A percentile compares a stretch with the other conserved stretches of the same genome.
These are phyloP conservation scores for Eucalyptus curtisii DNA, from an alignment of 345 rosid genomes.

Conservation along the genomic window DNA sequence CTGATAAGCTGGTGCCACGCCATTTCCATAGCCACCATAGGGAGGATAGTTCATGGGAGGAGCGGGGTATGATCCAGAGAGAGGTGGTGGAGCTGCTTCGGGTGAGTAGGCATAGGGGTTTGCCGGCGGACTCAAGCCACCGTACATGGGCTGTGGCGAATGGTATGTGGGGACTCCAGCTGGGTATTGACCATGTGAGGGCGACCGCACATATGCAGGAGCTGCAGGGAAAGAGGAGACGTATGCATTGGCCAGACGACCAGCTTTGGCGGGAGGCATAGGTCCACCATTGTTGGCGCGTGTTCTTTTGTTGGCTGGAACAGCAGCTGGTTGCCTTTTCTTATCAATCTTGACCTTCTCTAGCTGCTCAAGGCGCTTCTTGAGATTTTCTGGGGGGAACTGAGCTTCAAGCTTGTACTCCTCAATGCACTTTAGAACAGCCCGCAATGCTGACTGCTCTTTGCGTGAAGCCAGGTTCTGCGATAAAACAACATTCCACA, in stretches of 20 bases:
- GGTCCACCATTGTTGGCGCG: constrained; percentile 86
- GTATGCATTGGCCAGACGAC: constrained; percentile 82
- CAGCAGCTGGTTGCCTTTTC: constrained; percentile 75
- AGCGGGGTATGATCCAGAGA: constrained; percentile 34
- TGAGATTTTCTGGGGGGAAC: constrained; percentile 88
- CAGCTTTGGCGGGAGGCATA: constrained; percentile 99
- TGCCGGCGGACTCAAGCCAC: constrained; percentile 45
- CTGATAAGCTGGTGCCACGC: constrained; percentile 64
- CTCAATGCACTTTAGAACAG: constrained; percentile 93
- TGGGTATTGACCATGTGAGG: constrained; percentile 68
- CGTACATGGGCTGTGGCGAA: constrained; percentile 57
- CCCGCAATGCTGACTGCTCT: constrained; percentile 89
- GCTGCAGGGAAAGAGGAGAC: constrained; percentile 89
- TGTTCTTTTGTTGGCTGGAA: constrained; percentile 90
- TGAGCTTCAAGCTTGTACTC: constrained; percentile 85
- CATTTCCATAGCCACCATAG: constrained; percentile 40
- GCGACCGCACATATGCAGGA: constrained; percentile 69
- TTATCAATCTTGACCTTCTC: constrained; percentile 92
- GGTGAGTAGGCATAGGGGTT: constrained; percentile 52
- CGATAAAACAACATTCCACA: neutral
- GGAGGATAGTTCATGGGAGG: constrained; percentile 53
- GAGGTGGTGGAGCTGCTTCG: constrained; percentile 40
- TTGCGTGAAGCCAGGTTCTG: constrained; percentile 83
- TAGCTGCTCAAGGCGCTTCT: constrained; percentile 96
- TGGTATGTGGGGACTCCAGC: constrained; percentile 47